Evolutionary conservation across 768 basidiomycete genomes (phyloP), one percentile per base, ranked within the genome.

Genomic region (Podaxis rugospora): DNA sequence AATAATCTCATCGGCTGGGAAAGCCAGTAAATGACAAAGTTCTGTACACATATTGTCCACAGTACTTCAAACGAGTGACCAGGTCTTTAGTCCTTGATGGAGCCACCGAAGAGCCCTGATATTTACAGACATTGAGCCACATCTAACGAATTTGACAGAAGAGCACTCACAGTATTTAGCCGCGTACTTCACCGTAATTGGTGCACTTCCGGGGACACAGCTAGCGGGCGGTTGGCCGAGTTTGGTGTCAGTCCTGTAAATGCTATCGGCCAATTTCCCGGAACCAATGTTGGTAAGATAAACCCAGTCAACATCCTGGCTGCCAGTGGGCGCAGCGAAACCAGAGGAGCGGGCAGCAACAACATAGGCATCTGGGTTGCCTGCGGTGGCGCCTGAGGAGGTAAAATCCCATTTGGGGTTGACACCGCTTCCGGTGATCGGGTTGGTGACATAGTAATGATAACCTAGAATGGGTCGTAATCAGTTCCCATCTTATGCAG

Each of bases 321-420:
- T 62, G 11, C 72, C 69, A 5, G 70, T 7, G 1, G 32, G 77
- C 1, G 79, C 73, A 23, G 74, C 64, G 1, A 80, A 62, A 49
- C 72, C 71, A 1, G 70, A 77, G 18, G 69, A 68, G 60, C 74
- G 79, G 6, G 73, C 72, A 21, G 71, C 81, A 27, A 80, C 69
- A 32, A 80, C 77, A 59, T 72, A 81, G 5, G 78, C 78, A 47
- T 76, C 66, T 1, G 71, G 58, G 53, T 78, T 71, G 14, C 76
- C 78, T 32, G 69, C 65, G 21, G 70, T 67, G 13, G 66, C 64
- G 3, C 72, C 74, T 16, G 71, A 71, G 14, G 75, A 73, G 32
- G 76, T 76, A 69, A 83, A 83, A 68, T 85, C 84, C 76, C 82
- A 81, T 63, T 76, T 74, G 2, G 85, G 81, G 53, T 74, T 70